Base-by-base conservation (phyloP, 225 moss, liverwort and hornwort genomes). In the Sphagnum contortum region DNA sequence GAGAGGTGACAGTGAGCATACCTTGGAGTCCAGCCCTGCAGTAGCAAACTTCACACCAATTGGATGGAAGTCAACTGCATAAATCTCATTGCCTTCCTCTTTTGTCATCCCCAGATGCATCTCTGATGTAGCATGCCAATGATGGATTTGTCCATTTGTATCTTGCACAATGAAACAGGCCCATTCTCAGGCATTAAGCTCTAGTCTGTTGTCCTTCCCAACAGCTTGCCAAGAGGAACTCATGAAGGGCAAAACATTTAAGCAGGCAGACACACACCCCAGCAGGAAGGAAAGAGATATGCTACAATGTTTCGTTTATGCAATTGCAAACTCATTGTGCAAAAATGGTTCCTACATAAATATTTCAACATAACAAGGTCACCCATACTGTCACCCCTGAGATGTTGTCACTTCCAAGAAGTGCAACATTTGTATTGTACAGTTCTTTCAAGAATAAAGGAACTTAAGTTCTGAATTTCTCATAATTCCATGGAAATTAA, bases 81-180 rank as follows among this genome's bases (percentile, higher is more conserved):
- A 84, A 6, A 89, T 86, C 58, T 77, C 77, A 73, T 94, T 94
- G 13, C 71, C 49, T 1, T 12, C 44, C 72, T 94, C 88, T 11
- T 12, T 71, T 48, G 67, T 84, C 4, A 73, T 5, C 3, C 82
- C 84, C 9, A 89, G 63, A 66, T 94, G 86, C 69, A 83, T 89
- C 57, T 89, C 89, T 0, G 89, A 91, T 1, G 94, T 94, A 47
- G 89, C 79, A 71, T 94, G 91, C 94, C 94, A 94, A 29, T 80
- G 80, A 49, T 91, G 87, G 10, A 94, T 83, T 55, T 84, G 81
- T 45, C 94, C 94, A 59, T 50, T 69, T 2, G 86, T 59, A 74
- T 94, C 94, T 90, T 72, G 59, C 67, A 62, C 49, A 13, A 8
- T 48, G 47, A 50, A 60, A 13, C 29, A 29, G 29, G 29, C 29